Evolutionary conservation across 1,284 basidiomycete species (phyloP), one percentile per base, ranked within the genome.

Genomic region (Moesziomyces sp.): DNA sequence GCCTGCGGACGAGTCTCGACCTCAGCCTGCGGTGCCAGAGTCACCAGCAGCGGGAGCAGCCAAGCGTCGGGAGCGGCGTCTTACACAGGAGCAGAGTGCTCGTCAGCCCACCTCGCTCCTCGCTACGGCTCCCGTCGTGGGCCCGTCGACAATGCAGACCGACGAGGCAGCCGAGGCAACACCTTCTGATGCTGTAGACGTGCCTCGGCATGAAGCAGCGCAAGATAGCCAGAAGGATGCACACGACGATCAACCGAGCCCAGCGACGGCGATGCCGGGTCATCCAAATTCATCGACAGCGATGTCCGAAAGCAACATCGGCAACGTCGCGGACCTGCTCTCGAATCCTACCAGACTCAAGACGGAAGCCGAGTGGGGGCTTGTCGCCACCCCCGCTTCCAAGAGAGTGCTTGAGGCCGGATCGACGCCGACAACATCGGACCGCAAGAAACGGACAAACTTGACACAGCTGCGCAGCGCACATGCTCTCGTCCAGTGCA

Each of bases 401-500:
- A 71, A 52, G 47, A 57, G 50, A 43, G 24, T 23, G n/a, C 21
- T 19, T 21, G 28, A 47, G 7, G 28, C 38, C 23, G 23, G 38
- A 13, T 40, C 50, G 3, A 64, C 50, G 0, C 46, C 64, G 14
- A 52, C 46, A 19, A n/a, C 58, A 18, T 58, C 71, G 18, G 65
- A 65, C 7, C 54, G 58, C n/a, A 74, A 64, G 43, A 43, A 13
- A 23, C 54, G 56, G 30, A 69, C 61, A 30, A 74, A 67, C 42
- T 26, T 74, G 50, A 66, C 72, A 6, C 59, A 61, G 43, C 53
- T 74, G 18, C 58, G 67, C 30, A 70, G 59, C 52, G 52, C 56
- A 3, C 46, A 60, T 16, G 48, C 68, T 16, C 66, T 75, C 5
- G 73, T 71, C 11, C 49, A 71, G 30, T 75, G 73, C 43, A 51